Evolutionary conservation across 1,284 basidiomycete genomes (phyloP).

Genomic region (Kwoniella shivajii): DNA sequence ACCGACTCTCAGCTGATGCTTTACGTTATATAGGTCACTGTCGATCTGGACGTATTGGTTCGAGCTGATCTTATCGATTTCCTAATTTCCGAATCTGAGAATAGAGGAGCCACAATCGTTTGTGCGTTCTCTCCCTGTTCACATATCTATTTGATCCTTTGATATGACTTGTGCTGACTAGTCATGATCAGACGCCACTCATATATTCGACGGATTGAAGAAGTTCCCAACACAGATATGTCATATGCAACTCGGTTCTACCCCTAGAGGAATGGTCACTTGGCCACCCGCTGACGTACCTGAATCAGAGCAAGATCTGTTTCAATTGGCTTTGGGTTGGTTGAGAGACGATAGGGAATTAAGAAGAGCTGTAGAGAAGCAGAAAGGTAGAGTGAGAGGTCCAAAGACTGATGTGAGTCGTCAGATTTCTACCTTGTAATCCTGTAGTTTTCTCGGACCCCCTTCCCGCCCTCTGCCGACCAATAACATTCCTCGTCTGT

Average conservation of each 20-base stretch:
- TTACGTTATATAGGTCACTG: slow-evolving; percentile 69
- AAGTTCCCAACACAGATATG: slow-evolving; percentile 85
- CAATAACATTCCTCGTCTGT: no score
- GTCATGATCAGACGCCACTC: slow-evolving; percentile 74
- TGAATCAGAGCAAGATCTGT: slow-evolving; percentile 58
- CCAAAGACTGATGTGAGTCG: slow-evolving; percentile 65
- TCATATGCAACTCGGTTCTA: slow-evolving; percentile 79
- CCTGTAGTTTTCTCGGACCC: no score
- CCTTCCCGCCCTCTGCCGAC: no score
- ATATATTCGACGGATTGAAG: slow-evolving; percentile 89
- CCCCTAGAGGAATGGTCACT: slow-evolving; percentile 63
- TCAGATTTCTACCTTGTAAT: no score
- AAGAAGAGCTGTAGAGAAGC: slow-evolving; percentile 62
- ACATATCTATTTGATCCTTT: background rate
- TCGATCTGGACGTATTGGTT: slow-evolving; percentile 97
- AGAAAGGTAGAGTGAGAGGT: slow-evolving; percentile 66
- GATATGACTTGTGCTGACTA: background rate
- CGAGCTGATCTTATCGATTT: slow-evolving; percentile 87
- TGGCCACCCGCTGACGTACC: slow-evolving; percentile 62
- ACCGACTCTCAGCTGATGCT: no score
- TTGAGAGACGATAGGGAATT: slow-evolving; percentile 75
- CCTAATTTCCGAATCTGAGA: slow-evolving; percentile 78
- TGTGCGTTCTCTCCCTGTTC: slow-evolving; percentile 61
- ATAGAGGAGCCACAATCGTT: slow-evolving; percentile 82
- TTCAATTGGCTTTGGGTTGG: slow-evolving; percentile 78